Percentiles rank a stretch among this genome's conserved stretches.
Evolutionary conservation across 2,329 filamentous ascomycete genomes (phyloP).

Genomic region (Phoma sp.): DNA sequence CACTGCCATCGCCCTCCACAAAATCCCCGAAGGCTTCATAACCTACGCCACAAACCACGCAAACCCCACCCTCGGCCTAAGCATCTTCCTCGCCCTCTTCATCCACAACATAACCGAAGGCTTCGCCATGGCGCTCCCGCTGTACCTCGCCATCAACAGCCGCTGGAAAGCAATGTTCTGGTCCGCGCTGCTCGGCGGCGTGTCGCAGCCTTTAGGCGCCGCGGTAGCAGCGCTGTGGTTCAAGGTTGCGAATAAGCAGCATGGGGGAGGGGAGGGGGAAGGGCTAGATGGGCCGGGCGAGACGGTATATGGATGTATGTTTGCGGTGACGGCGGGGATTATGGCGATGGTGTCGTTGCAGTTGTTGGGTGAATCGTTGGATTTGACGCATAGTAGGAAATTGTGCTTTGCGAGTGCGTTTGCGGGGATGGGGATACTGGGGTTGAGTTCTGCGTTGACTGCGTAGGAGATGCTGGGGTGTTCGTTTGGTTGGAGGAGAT

Average conservation of each 20-base stretch:
- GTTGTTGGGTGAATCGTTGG: constrained; percentile 85
- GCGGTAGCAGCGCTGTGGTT: constrained; percentile 88
- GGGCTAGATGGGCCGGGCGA: constrained; percentile 59
- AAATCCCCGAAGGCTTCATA: constrained; percentile 86
- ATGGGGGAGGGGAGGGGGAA: constrained; percentile 53
- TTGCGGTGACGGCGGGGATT: constrained; percentile 88
- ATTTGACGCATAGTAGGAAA: constrained; percentile 79
- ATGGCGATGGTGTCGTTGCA: constrained; percentile 94
- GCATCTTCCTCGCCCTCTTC: constrained; percentile 93
- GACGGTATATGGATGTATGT: constrained; percentile 77
- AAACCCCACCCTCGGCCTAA: constrained; percentile 85
- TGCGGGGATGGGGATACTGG: constrained; percentile 85
- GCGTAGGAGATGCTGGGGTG: constrained; percentile 48
- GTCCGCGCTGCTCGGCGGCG: constrained; percentile 82
- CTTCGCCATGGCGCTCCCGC: constrained; percentile 88
- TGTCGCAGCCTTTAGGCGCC: constrained; percentile 87
- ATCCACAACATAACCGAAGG: constrained; percentile 99
- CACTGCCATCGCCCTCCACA: constrained; percentile 93
- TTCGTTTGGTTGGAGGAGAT: background rate
- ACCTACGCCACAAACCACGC: constrained; percentile 98
- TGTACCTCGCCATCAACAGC: constrained; percentile 88
- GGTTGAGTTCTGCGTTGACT: constrained; percentile 84
- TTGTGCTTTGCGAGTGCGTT: constrained; percentile 83
- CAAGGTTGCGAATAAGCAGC: constrained; percentile 61
- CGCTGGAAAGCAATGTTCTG: constrained; percentile 83